These are phyloP conservation scores for Cyberlindnera euphorbiiphila DNA, from an alignment of 805 yeast genomes.

Conservation along the genomic window DNA sequence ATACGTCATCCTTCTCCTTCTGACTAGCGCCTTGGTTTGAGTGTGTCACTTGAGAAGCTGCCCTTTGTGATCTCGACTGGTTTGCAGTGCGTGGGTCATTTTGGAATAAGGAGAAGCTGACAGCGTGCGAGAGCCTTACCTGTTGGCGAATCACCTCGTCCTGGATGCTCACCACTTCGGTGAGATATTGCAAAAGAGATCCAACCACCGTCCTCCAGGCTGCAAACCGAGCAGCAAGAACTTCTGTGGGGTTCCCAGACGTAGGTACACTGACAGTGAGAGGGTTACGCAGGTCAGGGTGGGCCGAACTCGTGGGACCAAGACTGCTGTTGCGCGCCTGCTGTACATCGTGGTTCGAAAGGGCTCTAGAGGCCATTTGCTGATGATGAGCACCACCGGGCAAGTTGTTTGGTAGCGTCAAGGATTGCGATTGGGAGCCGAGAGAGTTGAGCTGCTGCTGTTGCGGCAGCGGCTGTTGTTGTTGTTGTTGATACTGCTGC, in stretches of 20 bases:
- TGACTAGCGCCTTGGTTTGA: slow-evolving; percentile 31
- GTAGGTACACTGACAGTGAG: slow-evolving; percentile 49
- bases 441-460: slow-evolving; percentile 10
- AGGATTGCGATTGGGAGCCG: slow-evolving; percentile 8
- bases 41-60: slow-evolving; percentile 7
- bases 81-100: slow-evolving; percentile 1
- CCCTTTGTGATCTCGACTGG: slow-evolving; percentile 1
- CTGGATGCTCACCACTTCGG: slow-evolving; percentile 78
- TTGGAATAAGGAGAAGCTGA: slow-evolving; percentile 39
- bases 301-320: slow-evolving; percentile 6
- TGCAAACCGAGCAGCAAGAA: slow-evolving; percentile 74
- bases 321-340: slow-evolving; percentile 5
- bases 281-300: slow-evolving; percentile 45
- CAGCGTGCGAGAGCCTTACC: slow-evolving; percentile 74
- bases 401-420: slow-evolving; percentile 2
- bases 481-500: slow-evolving; percentile 16
- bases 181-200: slow-evolving; percentile 68
- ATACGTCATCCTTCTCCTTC: slow-evolving; percentile 12
- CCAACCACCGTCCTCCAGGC: slow-evolving; percentile 83
- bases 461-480: slow-evolving; percentile 12
- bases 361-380: slow-evolving; percentile 6
- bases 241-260: slow-evolving; percentile 77
- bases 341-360: slow-evolving; percentile 1
- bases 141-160: slow-evolving; percentile 88
- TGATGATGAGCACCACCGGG: slow-evolving; percentile 3